phyloP scores from a whole-genome alignment of 129 eudicot species.

The Oenanthe sinensis region DNA sequence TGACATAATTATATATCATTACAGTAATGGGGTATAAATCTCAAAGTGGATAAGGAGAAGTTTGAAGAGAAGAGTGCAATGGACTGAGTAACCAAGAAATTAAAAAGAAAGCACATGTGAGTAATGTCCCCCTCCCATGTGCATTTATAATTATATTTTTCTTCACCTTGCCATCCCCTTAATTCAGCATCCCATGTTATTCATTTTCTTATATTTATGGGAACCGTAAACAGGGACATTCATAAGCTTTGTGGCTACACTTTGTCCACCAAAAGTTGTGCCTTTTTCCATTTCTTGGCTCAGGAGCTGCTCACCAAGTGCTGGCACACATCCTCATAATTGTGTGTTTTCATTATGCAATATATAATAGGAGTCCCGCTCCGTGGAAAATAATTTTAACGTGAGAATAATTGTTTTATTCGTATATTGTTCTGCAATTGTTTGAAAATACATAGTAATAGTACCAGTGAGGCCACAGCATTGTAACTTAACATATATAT shows the following conservation, averaged over 20 bases:
- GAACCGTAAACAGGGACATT: background rate
- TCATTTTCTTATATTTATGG: background rate
- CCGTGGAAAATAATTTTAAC: background rate
- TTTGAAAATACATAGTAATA: too few species aligned
- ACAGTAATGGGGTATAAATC: background rate
- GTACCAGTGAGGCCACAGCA: background rate
- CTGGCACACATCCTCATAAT: background rate
- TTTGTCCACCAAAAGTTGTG: constrained; percentile 1
- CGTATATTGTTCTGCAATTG: too few species aligned
- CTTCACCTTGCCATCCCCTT: background rate
- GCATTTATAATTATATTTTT: background rate
- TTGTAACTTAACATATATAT: background rate
- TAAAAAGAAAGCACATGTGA: background rate
- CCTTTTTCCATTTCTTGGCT: background rate
- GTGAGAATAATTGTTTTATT: background rate
- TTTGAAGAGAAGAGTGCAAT: background rate
- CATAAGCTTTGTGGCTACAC: background rate
- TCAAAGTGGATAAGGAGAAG: background rate
- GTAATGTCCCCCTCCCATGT: constrained; percentile 11
- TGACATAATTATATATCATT: background rate
- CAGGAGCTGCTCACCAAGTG: background rate
- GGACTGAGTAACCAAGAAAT: background rate
- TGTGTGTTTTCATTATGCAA: background rate
- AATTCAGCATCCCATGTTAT: constrained; percentile 12
- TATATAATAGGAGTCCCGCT: background rate